Base-by-base conservation (phyloP, 225 moss, liverwort and hornwort species). In the Neckera pumila region DNA sequence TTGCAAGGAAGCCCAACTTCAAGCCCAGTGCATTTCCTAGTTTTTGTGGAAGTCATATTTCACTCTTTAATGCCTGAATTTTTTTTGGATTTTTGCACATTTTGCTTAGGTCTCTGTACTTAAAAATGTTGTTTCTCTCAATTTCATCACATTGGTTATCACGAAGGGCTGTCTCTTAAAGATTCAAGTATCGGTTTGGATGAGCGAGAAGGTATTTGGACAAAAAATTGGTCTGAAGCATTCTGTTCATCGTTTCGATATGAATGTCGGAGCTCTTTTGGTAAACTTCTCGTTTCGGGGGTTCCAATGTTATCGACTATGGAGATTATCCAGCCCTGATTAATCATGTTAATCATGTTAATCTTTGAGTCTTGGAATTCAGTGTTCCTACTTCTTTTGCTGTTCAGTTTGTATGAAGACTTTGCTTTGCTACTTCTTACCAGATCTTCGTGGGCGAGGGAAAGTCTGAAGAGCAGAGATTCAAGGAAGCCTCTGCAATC, bases 401-500 rank as follows among this genome's bases (percentile, higher is more conserved):
- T 60, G 2, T 83, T 71, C 33, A 22, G 26, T 79, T 80, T 74
- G 49, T 81, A 28, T 80, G 49, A 28, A 57, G 42, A 18, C 23
- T 79, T 79, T 27, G 31, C 57, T 61, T 57, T 51, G 43, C 20
- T 81, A 2, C 40, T 74, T 86, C 14, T 63, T 22, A 74, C 34
- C 72, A 91, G 90, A 67, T 43, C 20, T 85, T 91, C 17, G 31
- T 88, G 82, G 88, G 90, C 34, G 88, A 90, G 78, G 84, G 86
- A 7, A 91, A 91, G 84, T 65, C 84, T 14, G 38, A 76, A 5
- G 86, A 87, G 56, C 91, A 34, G 51, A 79, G 88, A 30, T 34
- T 81, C 21, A 61, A 84, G 16, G 91, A 91, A 64, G 93, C 90
- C 20, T 91, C 88, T 17, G 91, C 93, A 9, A 93, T 90, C 53